Conservation (phyloP, 2,329 filamentous ascomycete species). For the Aotearoamyces nothofagi region DNA sequence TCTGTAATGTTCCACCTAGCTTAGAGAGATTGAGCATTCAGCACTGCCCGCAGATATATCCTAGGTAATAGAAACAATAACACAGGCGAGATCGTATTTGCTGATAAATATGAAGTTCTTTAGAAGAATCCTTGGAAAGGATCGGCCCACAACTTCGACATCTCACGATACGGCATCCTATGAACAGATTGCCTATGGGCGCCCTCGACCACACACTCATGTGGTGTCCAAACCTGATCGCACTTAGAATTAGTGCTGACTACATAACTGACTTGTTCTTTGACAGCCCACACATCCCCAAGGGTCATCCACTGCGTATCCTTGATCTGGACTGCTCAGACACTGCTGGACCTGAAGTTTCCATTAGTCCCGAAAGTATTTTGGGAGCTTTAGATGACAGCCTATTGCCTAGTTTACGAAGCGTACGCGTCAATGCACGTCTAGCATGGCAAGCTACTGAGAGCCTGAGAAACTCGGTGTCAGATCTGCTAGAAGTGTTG, state of each 20-base stretch:
- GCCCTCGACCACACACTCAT: slow-evolving; percentile 12
- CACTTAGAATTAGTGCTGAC: slow-evolving; percentile 18
- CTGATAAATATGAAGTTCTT: too few relatives aligned
- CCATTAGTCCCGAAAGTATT: slow-evolving; percentile 9
- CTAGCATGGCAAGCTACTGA: slow-evolving; percentile 17
- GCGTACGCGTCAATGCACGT: slow-evolving; percentile 16
- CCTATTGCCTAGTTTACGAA: slow-evolving; percentile 14
- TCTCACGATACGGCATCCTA: slow-evolving; percentile 19
- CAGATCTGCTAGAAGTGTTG: slow-evolving; percentile 14
- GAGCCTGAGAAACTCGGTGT: slow-evolving; percentile 9
- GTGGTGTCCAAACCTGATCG: slow-evolving; percentile 12
- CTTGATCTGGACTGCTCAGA: slow-evolving; percentile 19
- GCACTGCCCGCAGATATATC: slow-evolving; percentile 16
- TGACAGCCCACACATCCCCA: slow-evolving; percentile 4
- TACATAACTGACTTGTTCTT: slow-evolving; percentile 16
- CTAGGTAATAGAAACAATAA: too few relatives aligned
- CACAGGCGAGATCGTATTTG: too few relatives aligned
- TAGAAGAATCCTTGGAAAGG: slow-evolving; percentile 9
- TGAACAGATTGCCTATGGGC: slow-evolving; percentile 13
- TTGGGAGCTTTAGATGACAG: slow-evolving; percentile 16
- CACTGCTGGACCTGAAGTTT: slow-evolving; percentile 12
- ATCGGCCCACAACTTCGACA: slow-evolving; percentile 15
- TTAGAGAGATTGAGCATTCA: slow-evolving; percentile 17
- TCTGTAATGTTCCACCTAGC: slow-evolving; percentile 9
- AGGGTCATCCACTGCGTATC: slow-evolving; percentile 13